Base-by-base conservation (phyloP, 2,329 filamentous ascomycete species). In the Clarireedia hainanense region DNA sequence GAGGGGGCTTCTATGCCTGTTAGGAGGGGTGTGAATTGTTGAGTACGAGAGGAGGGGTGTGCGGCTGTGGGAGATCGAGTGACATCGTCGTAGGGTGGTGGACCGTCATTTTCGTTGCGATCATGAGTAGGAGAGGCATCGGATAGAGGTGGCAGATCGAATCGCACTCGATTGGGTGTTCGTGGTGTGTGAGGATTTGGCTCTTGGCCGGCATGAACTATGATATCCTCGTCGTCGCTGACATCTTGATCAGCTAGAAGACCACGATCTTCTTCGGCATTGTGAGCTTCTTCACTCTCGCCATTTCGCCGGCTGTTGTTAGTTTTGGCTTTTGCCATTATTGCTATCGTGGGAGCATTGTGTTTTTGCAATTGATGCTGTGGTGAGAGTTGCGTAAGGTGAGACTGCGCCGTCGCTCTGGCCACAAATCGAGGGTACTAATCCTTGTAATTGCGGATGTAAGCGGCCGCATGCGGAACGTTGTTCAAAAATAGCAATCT, bases 1-100 rank as follows among this genome's bases (percentile, higher is more conserved):
- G 86, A 88, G 1, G 91, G 91, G 0, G 89, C 89, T 71, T 94
- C 88, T 60, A 95, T 89, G 60, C 85, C 83, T 6, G 89, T 94
- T 60, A 96, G 77, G 52, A 95, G 79, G 54, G 90, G 90, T 57
- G 85, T 58, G 50, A 60, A 63, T 14, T 48, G 50, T 51, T 61
- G 60, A n/a, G 55, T 58, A 26, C 60, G 58, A 12, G 58, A 52
- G 70, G 65, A 56, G 64, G 57, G 64, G 66, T 63, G 47, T 64
- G 65, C 47, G 64, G 67, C 50, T 57, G 58, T 17, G 61, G 30
- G 47, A 10, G 45, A 23, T n/a, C 43, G 43, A n/a, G 59, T 20
- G 62, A 12, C 61, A 40, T 67, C 63, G 39, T 60, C 56, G 46
- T 67, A 63, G 71, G 17, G 85, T 80, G 37, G 80, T 78, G 58